A percentile compares a stretch with the other conserved stretches of the same genome.
These are phyloP conservation scores for Madurella fahalii DNA, from an alignment of 2,329 filamentous ascomycete species.

Conservation along the genomic window DNA sequence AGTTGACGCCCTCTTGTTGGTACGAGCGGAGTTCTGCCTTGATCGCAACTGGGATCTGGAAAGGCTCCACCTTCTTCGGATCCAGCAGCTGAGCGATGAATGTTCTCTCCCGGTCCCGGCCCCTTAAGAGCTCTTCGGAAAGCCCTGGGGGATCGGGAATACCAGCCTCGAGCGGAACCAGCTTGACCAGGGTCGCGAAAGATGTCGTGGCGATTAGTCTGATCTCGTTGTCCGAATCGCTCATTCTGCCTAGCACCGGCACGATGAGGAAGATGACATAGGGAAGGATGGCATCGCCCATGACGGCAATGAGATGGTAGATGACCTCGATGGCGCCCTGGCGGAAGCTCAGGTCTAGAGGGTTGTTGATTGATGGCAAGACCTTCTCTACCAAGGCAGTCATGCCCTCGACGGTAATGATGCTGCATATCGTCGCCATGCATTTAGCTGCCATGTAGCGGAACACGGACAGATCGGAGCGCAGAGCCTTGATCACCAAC, in stretches of 20 bases:
- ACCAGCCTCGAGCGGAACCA: conserved; percentile 93
- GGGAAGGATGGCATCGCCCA: conserved; percentile 92
- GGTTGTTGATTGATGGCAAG: conserved; percentile 85
- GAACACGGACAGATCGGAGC: conserved; percentile 85
- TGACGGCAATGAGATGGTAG: conserved; percentile 95
- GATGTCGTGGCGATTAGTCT: conserved; percentile 92
- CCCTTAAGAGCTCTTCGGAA: conserved; percentile 80
- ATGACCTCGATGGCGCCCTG: conserved; percentile 94
- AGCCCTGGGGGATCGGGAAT: conserved; percentile 95
- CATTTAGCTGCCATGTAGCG: conserved; percentile 97
- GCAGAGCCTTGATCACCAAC: conserved; percentile 79
- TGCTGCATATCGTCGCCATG: conserved; percentile 93
- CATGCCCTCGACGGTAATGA: conserved; percentile 93
- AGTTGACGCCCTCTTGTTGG: conserved; percentile 98
- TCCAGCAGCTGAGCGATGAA: conserved; percentile 97
- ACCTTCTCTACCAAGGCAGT: conserved; percentile 93
- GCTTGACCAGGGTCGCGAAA: conserved; percentile 93
- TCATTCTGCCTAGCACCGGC: conserved; percentile 94
- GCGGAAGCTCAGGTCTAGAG: conserved; percentile 78
- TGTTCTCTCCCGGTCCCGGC: conserved; percentile 87
- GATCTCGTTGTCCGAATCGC: conserved; percentile 94
- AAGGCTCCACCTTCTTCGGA: conserved; percentile 92
- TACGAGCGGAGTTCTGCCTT: conserved; percentile 95
- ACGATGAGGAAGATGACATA: conserved; percentile 99
- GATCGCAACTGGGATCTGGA: conserved; percentile 91